Base-by-base conservation (phyloP, 306 rosid species). In the Sicyos baderoa region DNA sequence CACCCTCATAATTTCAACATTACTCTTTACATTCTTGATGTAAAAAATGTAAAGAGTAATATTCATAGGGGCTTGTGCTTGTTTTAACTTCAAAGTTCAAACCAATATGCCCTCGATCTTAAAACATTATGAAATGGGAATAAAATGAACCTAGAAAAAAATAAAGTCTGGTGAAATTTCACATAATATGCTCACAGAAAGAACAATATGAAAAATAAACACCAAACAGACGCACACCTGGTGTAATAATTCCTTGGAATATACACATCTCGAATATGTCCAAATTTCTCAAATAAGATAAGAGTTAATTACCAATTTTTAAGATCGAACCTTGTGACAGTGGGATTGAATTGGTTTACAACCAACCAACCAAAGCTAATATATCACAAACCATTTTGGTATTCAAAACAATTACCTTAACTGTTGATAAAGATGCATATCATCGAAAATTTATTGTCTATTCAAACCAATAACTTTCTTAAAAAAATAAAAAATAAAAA, bases 191-290 rank as follows among this genome's bases (percentile, higher is more conserved):
- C n/a, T n/a, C n/a, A n/a, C n/a, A n/a, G n/a, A n/a, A 10, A 11
- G 37, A 42, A 35, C 7, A 3, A 16, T 18, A 5, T 42, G 53
- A 19, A 42, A 2, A 19, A 14, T 48, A 22, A 29, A 35, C 32
- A 21, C 54, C 10, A 70, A 3, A 25, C 29, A 25, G 15, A 27
- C 32, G 71, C 92, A 84, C 72, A 94, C 99, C 97, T 96, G 60
- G 99, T 60, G 78, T 94, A 88, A 81, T 88, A 94, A 78, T 94
- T 95, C 87, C 86, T 90, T 1, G 99, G 99, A 18, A 94, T 85
- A 79, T 94, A 94, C 49, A 94, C 97, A 70, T 94, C 99, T 32
- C 99, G 84, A 67, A 94, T 97, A 19, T 84, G 80, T 53, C 97
- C 99, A 42, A 88, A 94, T 58, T 96, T 89, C 81, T 94, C 99